Evolutionary conservation across 495 filamentous ascomycete genomes (phyloP).

Genomic region (Podospora bellae-mahoneyi): DNA sequence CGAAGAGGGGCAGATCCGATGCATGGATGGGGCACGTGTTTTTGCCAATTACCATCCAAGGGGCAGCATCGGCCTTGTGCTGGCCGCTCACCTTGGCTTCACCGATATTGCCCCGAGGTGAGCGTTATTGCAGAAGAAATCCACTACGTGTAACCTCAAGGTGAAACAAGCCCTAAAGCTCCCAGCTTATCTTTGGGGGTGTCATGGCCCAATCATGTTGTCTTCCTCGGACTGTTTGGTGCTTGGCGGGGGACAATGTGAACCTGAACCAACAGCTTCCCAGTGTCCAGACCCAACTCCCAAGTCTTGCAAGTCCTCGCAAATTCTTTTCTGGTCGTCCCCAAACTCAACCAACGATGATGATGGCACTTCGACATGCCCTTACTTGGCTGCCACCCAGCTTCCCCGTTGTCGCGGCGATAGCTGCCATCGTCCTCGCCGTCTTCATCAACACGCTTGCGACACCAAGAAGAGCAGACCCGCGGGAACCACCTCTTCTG

Average conservation of each 20-base stretch:
- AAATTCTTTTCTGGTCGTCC: too few relatives aligned
- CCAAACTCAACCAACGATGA: too few relatives aligned
- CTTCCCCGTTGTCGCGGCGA: neutral
- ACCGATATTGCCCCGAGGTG: neutral
- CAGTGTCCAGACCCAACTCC: too few relatives aligned
- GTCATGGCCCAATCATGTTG: too few relatives aligned
- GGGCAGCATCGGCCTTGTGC: neutral
- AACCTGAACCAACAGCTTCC: too few relatives aligned
- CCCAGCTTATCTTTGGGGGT: too few relatives aligned
- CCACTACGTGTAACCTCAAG: too few relatives aligned
- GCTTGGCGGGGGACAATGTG: too few relatives aligned
- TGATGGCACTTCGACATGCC: neutral
- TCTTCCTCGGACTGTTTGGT: too few relatives aligned
- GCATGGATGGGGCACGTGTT: neutral
- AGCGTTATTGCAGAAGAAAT: too few relatives aligned
- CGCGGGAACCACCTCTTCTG: conserved; percentile 30
- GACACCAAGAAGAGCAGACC: conserved; percentile 9
- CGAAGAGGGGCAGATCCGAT: neutral
- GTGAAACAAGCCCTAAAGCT: too few relatives aligned
- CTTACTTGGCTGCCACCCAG: neutral
- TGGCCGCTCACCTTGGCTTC: neutral
- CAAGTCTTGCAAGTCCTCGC: too few relatives aligned
- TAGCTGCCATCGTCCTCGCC: neutral
- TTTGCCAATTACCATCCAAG: neutral
- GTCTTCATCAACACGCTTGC: conserved; percentile 5